Evolutionary conservation across 768 basidiomycete species (phyloP).

Genomic region (Leucocoprinus sp.): DNA sequence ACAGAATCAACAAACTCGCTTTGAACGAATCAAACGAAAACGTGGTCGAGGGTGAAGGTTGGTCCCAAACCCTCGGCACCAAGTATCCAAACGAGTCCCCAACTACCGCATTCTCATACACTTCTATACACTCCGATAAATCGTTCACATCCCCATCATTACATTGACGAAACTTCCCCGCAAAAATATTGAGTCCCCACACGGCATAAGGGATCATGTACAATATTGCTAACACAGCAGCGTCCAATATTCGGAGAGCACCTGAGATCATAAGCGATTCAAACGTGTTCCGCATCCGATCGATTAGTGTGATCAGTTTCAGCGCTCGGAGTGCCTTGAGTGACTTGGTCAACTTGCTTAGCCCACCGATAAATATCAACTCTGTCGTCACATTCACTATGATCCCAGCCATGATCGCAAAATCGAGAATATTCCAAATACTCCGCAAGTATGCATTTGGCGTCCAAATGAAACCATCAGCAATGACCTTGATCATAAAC

Average conservation of each 20-base stretch:
- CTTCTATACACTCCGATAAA: slow-evolving; percentile 60
- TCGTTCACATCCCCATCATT: slow-evolving; percentile 59
- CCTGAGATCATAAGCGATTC: slow-evolving; percentile 84
- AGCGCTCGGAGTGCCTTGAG: slow-evolving; percentile 86
- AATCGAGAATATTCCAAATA: slow-evolving; percentile 89
- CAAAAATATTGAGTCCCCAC: slow-evolving; percentile 92
- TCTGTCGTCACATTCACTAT: slow-evolving; percentile 67
- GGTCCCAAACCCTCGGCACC: slow-evolving; percentile 83
- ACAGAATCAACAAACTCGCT: slow-evolving; percentile 79
- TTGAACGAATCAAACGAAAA: slow-evolving; percentile 90
- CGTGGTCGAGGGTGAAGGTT: slow-evolving; percentile 72
- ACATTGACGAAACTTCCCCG: slow-evolving; percentile 76
- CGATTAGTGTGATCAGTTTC: slow-evolving; percentile 82
- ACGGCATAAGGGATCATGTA: slow-evolving; percentile 91
- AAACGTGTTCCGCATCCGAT: slow-evolving; percentile 81
- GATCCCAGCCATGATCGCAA: slow-evolving; percentile 73
- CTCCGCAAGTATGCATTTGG: slow-evolving; percentile 89
- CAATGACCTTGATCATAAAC: slow-evolving; percentile 83
- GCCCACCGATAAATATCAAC: slow-evolving; percentile 66
- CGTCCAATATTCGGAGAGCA: slow-evolving; percentile 77
- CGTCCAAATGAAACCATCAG: slow-evolving; percentile 86
- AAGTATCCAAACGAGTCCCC: slow-evolving; percentile 58
- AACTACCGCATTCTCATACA: slow-evolving; percentile 59
- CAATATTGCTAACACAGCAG: slow-evolving; percentile 80
- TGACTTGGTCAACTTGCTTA: slow-evolving; percentile 75